phyloP scores from a whole-genome alignment of 768 basidiomycete species.

The Tubosaeta sp. region DNA sequence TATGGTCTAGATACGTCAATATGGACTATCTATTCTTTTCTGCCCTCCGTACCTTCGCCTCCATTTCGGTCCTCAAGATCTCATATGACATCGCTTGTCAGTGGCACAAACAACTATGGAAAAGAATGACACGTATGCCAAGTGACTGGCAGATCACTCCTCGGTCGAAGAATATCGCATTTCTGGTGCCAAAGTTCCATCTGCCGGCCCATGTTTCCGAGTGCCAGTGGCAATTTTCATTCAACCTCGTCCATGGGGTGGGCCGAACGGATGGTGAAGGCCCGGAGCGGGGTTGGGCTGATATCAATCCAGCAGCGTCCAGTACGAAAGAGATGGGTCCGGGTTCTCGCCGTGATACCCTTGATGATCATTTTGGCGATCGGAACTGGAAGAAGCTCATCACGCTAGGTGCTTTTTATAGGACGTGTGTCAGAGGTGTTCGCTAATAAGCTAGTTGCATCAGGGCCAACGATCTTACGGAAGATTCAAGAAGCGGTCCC shows the following conservation, averaged over 20 bases:
- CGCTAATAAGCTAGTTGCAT: too few species aligned
- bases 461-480: too few species aligned
- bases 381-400: neutral
- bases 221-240: neutral
- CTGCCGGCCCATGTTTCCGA: neutral
- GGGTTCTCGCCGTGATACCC: neutral
- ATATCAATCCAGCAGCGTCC: neutral
- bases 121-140: neutral
- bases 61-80: neutral
- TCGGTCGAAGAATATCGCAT: neutral
- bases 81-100: neutral
- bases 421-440: too few species aligned
- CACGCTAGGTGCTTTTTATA: too few species aligned
- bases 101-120: neutral
- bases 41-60: neutral
- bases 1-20: neutral
- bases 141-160: neutral
- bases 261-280: neutral
- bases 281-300: neutral
- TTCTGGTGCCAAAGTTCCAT: neutral
- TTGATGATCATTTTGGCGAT: constrained; percentile 1
- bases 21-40: neutral
- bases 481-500: too few species aligned
- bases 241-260: neutral
- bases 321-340: neutral